Base-by-base conservation (phyloP, 2,329 filamentous ascomycete genomes). In the Colletotrichum sp. region DNA sequence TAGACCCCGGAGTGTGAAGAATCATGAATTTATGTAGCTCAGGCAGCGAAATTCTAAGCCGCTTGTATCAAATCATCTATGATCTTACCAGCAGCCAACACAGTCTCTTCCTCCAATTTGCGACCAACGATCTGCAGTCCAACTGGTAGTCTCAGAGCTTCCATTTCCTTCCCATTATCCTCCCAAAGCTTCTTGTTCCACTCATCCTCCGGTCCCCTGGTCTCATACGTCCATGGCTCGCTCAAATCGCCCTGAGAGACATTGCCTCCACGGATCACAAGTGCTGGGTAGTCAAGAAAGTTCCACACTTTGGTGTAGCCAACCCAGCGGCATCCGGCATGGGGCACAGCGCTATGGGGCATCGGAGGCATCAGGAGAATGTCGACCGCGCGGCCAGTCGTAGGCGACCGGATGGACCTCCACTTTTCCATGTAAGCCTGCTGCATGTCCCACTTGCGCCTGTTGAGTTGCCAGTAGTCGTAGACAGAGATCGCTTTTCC, bases 381-480 rank as follows among this genome's bases (percentile, higher is more conserved):
- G 79, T 94, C 92, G 0, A 92, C 89, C 0, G 80, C 78, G 7
- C 83, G 84, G 0, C 89, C 90, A 0, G 88, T 88, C 1, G 39
- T 76, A 0, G 84, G 80, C 4, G 87, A 89, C 18, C 79, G 83
- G 1, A 85, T 83, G 0, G 81, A 80, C 60, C 89, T 88, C 92
- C 92, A 94, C 73, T 91, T 90, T 65, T 92, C 87, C 2, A 93
- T 85, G 71, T 92, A 75, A 2, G 36, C 55, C 13, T 75, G 72
- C 62, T 75, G 72, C 28, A 62, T 9, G 93, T 83, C 84, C 30
- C 86, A 72, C 79, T 93, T 93, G 30, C 87, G 86, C 76, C 86
- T 90, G 82, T 93, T 93, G 8, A 94, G 85, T 78, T 93, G 91
- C 92, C 92, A 94, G 82, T 94, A 94, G 6, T 92, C 86, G 73